Percentiles rank a stretch among this genome's conserved stretches.
Evolutionary conservation across 225 moss, liverwort and hornwort genomes (phyloP).

Genomic region (Thuidium tamariscinum): DNA sequence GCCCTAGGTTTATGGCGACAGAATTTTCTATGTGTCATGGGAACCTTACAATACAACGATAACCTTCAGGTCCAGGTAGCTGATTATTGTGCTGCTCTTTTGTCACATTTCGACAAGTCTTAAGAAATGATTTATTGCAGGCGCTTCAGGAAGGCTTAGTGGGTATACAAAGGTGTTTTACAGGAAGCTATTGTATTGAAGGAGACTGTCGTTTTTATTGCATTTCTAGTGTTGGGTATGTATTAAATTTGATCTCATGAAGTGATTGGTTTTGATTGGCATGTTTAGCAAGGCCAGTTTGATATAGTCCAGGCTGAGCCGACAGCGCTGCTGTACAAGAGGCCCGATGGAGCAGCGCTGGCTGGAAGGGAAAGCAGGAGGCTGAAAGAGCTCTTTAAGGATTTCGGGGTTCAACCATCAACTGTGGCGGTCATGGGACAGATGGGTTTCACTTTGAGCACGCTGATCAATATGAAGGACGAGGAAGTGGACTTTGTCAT

Average conservation of each 20-base stretch:
- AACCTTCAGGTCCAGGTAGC: constrained; percentile 20
- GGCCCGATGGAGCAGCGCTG: constrained; percentile 42
- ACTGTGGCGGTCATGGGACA: constrained; percentile 59
- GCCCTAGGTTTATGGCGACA: constrained; percentile 20
- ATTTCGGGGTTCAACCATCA: constrained; percentile 47
- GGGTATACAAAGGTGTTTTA: background rate
- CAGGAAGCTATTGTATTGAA: background rate
- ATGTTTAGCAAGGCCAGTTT: constrained; percentile 44
- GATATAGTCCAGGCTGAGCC: constrained; percentile 46
- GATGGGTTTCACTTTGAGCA: constrained; percentile 60
- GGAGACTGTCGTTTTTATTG: background rate
- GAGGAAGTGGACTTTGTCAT: constrained; percentile 56
- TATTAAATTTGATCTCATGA: background rate
- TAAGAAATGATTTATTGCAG: background rate
- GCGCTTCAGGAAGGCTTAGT: background rate
- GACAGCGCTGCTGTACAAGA: constrained; percentile 34
- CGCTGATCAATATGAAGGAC: constrained; percentile 58
- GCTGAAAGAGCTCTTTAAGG: constrained; percentile 55
- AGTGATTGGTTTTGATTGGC: background rate
- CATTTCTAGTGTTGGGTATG: background rate
- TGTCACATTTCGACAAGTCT: background rate
- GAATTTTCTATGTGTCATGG: constrained; percentile 18
- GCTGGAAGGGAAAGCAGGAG: constrained; percentile 43
- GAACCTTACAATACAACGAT: constrained; percentile 19
- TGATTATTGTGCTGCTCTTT: constrained; percentile 4